A percentile compares a stretch with the other conserved stretches of the same genome.
These are phyloP conservation scores for Chytriomyces confervae DNA, from an alignment of 192 early-diverging fungal species.

Conservation along the genomic window DNA sequence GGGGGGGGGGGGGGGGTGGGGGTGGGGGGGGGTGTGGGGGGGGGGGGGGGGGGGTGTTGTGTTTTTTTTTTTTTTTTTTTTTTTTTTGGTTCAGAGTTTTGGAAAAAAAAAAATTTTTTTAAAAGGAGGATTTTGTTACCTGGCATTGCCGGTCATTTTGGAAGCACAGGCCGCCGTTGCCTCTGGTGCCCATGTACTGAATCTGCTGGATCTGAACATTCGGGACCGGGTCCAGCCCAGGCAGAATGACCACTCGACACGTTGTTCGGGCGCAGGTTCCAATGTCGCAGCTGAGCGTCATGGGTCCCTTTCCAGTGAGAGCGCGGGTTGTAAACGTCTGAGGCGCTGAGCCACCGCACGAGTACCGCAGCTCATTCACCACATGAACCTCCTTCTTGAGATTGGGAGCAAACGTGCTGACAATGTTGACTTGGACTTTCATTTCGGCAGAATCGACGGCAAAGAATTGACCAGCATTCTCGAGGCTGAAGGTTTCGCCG, in stretches of 20 bases:
- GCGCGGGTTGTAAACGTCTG: background rate
- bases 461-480: background rate
- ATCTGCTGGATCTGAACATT: slow-evolving; percentile 20
- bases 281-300: background rate
- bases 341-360: background rate
- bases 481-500: background rate
- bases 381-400: slow-evolving; percentile 8
- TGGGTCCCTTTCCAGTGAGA: background rate
- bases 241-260: background rate
- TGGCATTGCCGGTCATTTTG: background rate
- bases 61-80: too few relatives aligned
- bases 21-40: too few relatives aligned
- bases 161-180: slow-evolving; percentile 8
- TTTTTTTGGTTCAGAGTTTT: too few relatives aligned
- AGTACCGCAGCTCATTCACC: background rate
- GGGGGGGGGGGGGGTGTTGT: too few relatives aligned
- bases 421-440: background rate
- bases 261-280: background rate
- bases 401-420: background rate
- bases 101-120: too few relatives aligned
- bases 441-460: background rate
- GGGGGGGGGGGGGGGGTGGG: too few relatives aligned
- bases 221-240: background rate
- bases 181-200: background rate
- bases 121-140: background rate